Evolutionary conservation across 108 stramenopile species (phyloP).

Genomic region (Cyclotella atomus): DNA sequence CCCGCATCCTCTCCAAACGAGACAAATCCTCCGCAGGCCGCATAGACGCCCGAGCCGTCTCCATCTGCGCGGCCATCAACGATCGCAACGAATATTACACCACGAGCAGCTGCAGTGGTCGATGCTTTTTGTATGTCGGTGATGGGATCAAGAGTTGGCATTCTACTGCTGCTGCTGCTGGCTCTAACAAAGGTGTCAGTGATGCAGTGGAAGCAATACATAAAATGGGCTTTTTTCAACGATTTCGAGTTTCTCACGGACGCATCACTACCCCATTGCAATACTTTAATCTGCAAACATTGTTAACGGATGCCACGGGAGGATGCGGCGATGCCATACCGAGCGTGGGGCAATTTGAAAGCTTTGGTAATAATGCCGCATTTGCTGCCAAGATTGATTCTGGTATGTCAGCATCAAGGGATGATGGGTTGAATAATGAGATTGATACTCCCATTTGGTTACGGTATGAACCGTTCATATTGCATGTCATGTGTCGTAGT

Average conservation of each 20-base stretch:
- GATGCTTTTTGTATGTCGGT: conserved; percentile 84
- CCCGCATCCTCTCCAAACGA: conserved; percentile 72
- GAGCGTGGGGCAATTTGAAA: conserved; percentile 78
- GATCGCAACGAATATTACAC: conserved; percentile 69
- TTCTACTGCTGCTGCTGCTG: conserved; percentile 10
- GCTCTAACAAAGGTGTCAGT: too few relatives aligned
- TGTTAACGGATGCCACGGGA: conserved; percentile 60
- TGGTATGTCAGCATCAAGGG: neutral
- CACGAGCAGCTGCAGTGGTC: conserved; percentile 76
- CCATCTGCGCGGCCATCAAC: conserved; percentile 83
- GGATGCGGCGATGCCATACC: conserved; percentile 86
- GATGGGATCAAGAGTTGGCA: conserved; percentile 78
- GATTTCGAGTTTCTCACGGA: conserved; percentile 83
- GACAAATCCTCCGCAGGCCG: conserved; percentile 86
- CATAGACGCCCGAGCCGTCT: conserved; percentile 85
- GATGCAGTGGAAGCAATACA: neutral
- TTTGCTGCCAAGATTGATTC: conserved; percentile 17
- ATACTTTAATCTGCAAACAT: conserved; percentile 76
- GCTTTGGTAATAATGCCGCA: conserved; percentile 36
- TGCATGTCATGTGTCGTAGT: conserved; percentile 85
- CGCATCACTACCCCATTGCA: conserved; percentile 59
- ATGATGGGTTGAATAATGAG: conserved; percentile 1
- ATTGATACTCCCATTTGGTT: conserved; percentile 61
- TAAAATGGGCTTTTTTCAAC: conserved; percentile 50
- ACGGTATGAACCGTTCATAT: conserved; percentile 88